Percentiles rank a stretch among this genome's conserved stretches.
These are phyloP conservation scores for Ganoderma lucidum DNA, from an alignment of 1,284 basidiomycete species.

Conservation along the genomic window DNA sequence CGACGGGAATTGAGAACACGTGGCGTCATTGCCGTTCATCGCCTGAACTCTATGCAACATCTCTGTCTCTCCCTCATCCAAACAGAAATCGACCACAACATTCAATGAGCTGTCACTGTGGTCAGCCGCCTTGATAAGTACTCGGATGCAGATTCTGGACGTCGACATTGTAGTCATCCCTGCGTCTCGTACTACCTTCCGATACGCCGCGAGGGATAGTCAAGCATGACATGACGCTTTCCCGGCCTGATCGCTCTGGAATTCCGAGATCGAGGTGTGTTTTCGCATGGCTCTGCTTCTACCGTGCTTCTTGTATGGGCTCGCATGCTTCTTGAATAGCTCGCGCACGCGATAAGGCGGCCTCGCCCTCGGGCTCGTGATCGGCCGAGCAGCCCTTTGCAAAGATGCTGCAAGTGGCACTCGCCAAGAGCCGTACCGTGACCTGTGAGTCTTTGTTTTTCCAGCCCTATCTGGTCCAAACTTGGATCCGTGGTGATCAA, in stretches of 20 bases:
- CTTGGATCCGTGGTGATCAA: conserved; percentile 22
- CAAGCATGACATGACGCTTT: conserved; percentile 17
- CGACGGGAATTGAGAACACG: not conserved
- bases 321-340: conserved; percentile 20
- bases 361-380: conserved; percentile 21
- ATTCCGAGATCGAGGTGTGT: conserved; percentile 7
- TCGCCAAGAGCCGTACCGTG: conserved; percentile 7
- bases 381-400: not conserved
- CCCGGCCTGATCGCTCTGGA: not conserved
- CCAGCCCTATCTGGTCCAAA: conserved; percentile 23
- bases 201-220: not conserved
- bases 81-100: not conserved
- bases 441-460: conserved; percentile 9
- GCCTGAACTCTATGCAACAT: conserved; percentile 2
- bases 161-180: not conserved
- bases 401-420: conserved; percentile 7
- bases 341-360: conserved; percentile 28
- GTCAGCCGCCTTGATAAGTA: not conserved
- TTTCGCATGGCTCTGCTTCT: not conserved
- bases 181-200: not conserved
- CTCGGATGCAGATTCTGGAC: not conserved
- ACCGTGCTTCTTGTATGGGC: not conserved
- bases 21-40: not conserved
- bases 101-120: not conserved
- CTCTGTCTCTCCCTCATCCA: not conserved